Conservation (phyloP, 2,329 filamentous ascomycete genomes). For the Epichloe sylvatica region DNA sequence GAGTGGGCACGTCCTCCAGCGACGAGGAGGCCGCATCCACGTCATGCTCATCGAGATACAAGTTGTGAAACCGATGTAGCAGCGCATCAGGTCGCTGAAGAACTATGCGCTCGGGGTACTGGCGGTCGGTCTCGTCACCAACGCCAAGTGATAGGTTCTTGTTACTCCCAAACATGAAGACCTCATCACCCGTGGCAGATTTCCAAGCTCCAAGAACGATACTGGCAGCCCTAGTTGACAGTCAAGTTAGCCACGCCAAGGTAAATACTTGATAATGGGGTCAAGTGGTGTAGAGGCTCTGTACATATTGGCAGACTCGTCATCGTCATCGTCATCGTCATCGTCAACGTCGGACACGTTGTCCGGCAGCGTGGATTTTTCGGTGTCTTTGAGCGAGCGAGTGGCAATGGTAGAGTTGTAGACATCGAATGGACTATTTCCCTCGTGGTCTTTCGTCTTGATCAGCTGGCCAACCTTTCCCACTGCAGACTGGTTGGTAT, state of each 20-base stretch:
- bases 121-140: slow-evolving; percentile 88
- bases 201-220: slow-evolving; percentile 8
- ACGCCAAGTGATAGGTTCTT: slow-evolving; percentile 87
- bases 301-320: slow-evolving; percentile 16
- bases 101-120: slow-evolving; percentile 74
- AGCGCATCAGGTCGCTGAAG: slow-evolving; percentile 67
- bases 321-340: slow-evolving; percentile 36
- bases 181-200: slow-evolving; percentile 52
- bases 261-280: not conserved
- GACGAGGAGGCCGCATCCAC: slow-evolving; percentile 15
- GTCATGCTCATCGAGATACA: slow-evolving; percentile 42
- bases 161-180: slow-evolving; percentile 92
- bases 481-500: slow-evolving; percentile 39
- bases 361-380: slow-evolving; percentile 34
- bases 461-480: slow-evolving; percentile 62
- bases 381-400: slow-evolving; percentile 45
- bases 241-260: not conserved
- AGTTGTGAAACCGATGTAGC: slow-evolving; percentile 56
- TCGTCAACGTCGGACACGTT: slow-evolving; percentile 42
- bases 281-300: slow-evolving; percentile 6
- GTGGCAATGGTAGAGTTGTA: slow-evolving; percentile 78
- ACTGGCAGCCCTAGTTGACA: slow-evolving; percentile 9
- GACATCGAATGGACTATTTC: slow-evolving; percentile 85
- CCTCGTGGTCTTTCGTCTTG: slow-evolving; percentile 91
- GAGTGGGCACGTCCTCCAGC: slow-evolving; percentile 49